Percentiles rank a stretch among this genome's conserved stretches.
These are phyloP conservation scores for Cercospora beticola DNA, from an alignment of 2,329 filamentous ascomycete genomes.

Conservation along the genomic window DNA sequence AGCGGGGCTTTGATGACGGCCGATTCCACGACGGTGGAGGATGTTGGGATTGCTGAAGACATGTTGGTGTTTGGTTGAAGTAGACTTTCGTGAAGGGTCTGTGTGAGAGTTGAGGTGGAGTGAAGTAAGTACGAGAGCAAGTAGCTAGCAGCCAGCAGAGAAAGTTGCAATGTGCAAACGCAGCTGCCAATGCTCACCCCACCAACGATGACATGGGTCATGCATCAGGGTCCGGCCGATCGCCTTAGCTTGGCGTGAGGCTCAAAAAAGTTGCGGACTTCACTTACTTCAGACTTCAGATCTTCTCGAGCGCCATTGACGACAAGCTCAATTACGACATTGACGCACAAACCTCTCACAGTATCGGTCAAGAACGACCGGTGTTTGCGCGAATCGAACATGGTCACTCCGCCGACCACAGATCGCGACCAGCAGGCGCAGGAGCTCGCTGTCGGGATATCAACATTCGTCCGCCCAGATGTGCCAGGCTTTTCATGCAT, in stretches of 20 bases:
- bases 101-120: background rate
- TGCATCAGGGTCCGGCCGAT: background rate
- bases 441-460: conserved; percentile 58
- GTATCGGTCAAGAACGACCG: background rate
- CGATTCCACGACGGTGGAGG: conserved; percentile 65
- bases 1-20: conserved; percentile 68
- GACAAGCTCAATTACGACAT: background rate
- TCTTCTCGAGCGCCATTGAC: background rate
- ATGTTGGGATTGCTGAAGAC: conserved; percentile 57
- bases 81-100: background rate
- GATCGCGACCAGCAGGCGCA: conserved; percentile 32
- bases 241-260: background rate
- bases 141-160: background rate
- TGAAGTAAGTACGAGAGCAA: background rate
- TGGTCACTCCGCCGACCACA: background rate
- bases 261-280: background rate
- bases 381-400: background rate
- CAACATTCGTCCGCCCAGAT: conserved; percentile 59
- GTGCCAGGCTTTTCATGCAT: conserved; percentile 62
- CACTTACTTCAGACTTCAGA: background rate
- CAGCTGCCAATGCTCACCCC: conserved; percentile 5
- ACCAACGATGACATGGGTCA: conserved; percentile 2
- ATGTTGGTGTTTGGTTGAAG: conserved; percentile 17
- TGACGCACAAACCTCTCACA: background rate
- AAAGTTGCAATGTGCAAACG: background rate